Evolutionary conservation across 805 yeast genomes (phyloP).

Genomic region (Debaryomyces maramus): DNA sequence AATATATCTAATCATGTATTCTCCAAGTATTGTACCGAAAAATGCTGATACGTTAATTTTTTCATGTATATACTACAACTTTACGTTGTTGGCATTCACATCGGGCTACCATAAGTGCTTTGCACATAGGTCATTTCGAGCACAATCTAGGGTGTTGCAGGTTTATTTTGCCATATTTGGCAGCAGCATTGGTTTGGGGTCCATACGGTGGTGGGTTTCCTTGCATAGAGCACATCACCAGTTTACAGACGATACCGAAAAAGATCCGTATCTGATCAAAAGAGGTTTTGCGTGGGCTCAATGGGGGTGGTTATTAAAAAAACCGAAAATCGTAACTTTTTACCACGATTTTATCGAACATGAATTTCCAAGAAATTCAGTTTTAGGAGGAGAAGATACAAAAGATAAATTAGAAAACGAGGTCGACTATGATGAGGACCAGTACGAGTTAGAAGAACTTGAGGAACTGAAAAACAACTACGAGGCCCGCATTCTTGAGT

Average conservation of each 20-base stretch:
- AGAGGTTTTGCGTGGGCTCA: constrained; percentile 82
- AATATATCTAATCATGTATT: constrained; percentile 32
- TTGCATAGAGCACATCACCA: constrained; percentile 90
- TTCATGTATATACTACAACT: constrained; percentile 30
- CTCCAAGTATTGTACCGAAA: constrained; percentile 25
- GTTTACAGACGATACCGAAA: constrained; percentile 77
- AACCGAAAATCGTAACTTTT: constrained; percentile 45
- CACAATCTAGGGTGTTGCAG: constrained; percentile 36
- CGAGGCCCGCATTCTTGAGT: constrained; percentile 16
- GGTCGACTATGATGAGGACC: constrained; percentile 8
- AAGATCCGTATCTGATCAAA: constrained; percentile 83
- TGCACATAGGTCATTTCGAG: constrained; percentile 39
- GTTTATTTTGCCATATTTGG: constrained; percentile 59
- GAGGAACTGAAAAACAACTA: constrained; percentile 15
- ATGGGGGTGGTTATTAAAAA: constrained; percentile 81
- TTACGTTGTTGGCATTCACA: constrained; percentile 41
- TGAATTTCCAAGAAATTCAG: constrained; percentile 27
- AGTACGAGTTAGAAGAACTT: constrained; percentile 7
- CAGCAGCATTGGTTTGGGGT: constrained; percentile 73
- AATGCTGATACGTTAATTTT: constrained; percentile 28
- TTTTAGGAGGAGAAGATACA: constrained; percentile 7
- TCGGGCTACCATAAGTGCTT: constrained; percentile 45
- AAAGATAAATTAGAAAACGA: constrained; percentile 29
- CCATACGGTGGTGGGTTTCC: constrained; percentile 76
- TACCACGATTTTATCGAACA: constrained; percentile 36